Evolutionary conservation across 192 early-diverging fungal species (phyloP).

Genomic region (Mortierella alpina): DNA sequence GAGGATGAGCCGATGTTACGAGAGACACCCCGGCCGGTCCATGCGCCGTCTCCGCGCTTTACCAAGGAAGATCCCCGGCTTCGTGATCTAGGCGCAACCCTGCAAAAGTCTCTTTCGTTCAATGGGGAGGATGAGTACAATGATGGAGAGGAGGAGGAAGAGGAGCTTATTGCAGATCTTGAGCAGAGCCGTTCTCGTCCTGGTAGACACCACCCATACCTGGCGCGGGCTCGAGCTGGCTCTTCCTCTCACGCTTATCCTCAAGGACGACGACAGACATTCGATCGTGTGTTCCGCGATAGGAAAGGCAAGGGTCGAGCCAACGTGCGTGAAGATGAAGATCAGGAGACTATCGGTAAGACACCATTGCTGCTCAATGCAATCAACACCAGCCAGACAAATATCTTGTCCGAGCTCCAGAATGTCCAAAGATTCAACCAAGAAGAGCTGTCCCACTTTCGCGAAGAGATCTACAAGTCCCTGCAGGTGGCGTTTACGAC

Average conservation of each 20-base stretch:
- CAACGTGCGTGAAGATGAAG: constrained; percentile 19
- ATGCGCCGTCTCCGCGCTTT: constrained; percentile 11
- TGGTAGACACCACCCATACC: constrained; percentile 39
- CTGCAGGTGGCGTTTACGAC: constrained; percentile 42
- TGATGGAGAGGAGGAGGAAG: constrained; percentile 15
- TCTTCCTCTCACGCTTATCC: constrained; percentile 11
- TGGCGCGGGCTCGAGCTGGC: constrained; percentile 10
- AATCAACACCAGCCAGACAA: constrained; percentile 51
- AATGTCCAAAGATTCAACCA: constrained; percentile 22
- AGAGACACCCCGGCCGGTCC: constrained; percentile 11
- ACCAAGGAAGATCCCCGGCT: constrained; percentile 35
- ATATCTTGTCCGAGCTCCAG: constrained; percentile 42
- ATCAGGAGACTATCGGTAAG: constrained; percentile 14
- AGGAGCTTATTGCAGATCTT: neutral
- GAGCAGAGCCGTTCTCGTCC: neutral
- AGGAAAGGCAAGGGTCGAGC: constrained; percentile 48
- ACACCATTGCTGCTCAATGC: constrained; percentile 44
- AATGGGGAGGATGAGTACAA: constrained; percentile 46
- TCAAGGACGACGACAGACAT: constrained; percentile 7
- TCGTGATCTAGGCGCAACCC: constrained; percentile 30
- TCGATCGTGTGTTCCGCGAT: constrained; percentile 25
- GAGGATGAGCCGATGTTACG: constrained; percentile 35
- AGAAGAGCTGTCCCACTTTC: constrained; percentile 34
- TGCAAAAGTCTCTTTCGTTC: constrained; percentile 47
- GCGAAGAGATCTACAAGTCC: constrained; percentile 36